Evolutionary conservation across 352 stramenopile species (phyloP).

Genomic region (Phytophthora chlamydospora): DNA sequence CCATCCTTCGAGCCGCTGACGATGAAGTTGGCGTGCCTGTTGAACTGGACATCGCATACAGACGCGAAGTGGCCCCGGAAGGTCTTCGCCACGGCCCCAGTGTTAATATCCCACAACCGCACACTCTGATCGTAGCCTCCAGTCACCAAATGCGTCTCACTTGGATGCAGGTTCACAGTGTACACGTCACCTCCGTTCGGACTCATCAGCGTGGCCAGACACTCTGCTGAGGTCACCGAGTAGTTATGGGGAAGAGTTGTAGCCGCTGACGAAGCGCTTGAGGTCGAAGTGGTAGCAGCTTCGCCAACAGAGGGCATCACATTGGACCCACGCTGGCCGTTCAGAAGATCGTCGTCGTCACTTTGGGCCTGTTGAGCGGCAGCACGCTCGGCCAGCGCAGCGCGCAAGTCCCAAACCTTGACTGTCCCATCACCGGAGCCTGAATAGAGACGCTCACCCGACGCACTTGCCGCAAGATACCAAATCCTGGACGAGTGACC

Average conservation of each 20-base stretch:
- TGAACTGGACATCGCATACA: constrained; percentile 89
- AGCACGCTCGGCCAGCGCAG: constrained; percentile 49
- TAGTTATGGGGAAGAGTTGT: constrained; percentile 41
- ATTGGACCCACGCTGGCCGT: constrained; percentile 36
- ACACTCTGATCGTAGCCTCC: constrained; percentile 90
- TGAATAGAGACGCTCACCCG: constrained; percentile 75
- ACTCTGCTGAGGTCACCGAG: constrained; percentile 52
- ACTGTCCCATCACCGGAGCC: constrained; percentile 84
- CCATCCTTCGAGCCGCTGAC: constrained; percentile 88
- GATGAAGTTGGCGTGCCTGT: constrained; percentile 86
- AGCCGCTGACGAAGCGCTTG: constrained; percentile 23
- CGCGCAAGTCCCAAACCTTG: constrained; percentile 87
- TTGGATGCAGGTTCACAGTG: constrained; percentile 85
- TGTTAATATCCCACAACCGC: constrained; percentile 85
- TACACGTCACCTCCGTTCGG: constrained; percentile 80
- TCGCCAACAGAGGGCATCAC: constrained; percentile 39
- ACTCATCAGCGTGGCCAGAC: constrained; percentile 57
- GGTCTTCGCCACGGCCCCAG: constrained; percentile 70
- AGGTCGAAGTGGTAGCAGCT: constrained; percentile 14
- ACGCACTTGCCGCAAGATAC: constrained; percentile 73
- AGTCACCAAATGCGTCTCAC: constrained; percentile 87
- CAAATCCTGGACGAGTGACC: constrained; percentile 87
- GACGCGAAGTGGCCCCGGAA: constrained; percentile 83
- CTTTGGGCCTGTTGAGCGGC: constrained; percentile 42
- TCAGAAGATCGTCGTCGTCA: constrained; percentile 40